Percentiles rank a stretch among this genome's conserved stretches.
Conservation (phyloP, 2,329 filamentous ascomycete genomes). For the Bipolaris sorokiniana region DNA sequence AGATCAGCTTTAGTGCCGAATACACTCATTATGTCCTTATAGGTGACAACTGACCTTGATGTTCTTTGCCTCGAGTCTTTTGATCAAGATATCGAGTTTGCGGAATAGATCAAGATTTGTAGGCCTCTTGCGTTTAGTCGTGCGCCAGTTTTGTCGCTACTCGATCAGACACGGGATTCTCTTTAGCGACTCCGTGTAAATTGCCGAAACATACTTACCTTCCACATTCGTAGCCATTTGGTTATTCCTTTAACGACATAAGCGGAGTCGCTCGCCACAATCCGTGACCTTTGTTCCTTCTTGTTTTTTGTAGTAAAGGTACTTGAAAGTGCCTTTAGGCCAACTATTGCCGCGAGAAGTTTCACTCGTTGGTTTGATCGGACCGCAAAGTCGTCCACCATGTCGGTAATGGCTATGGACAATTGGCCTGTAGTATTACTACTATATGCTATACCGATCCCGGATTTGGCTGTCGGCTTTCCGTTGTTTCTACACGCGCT, state of each 20-base stretch:
- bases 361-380: slow-evolving; percentile 22
- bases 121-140: background rate
- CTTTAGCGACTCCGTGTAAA: too few relatives aligned
- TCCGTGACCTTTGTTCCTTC: slow-evolving; percentile 2
- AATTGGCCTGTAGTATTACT: background rate
- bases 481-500: background rate
- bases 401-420: slow-evolving; percentile 12
- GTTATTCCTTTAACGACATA: slow-evolving; percentile 24
- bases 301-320: background rate
- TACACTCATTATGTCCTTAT: background rate
- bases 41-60: background rate
- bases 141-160: background rate
- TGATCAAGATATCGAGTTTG: background rate
- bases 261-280: slow-evolving; percentile 20
- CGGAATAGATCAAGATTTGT: background rate
- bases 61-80: background rate
- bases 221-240: slow-evolving; percentile 16
- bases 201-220: slow-evolving; percentile 1
- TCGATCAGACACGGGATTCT: background rate
- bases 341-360: slow-evolving; percentile 17
- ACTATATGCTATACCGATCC: background rate
- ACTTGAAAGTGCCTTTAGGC: slow-evolving; percentile 11
- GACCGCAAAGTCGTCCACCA: slow-evolving; percentile 12
- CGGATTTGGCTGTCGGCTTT: background rate
- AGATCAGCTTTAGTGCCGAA: background rate